Evolutionary conservation across 2,329 filamentous ascomycete genomes (phyloP).

Genomic region (Teratosphaeria nubilosa): DNA sequence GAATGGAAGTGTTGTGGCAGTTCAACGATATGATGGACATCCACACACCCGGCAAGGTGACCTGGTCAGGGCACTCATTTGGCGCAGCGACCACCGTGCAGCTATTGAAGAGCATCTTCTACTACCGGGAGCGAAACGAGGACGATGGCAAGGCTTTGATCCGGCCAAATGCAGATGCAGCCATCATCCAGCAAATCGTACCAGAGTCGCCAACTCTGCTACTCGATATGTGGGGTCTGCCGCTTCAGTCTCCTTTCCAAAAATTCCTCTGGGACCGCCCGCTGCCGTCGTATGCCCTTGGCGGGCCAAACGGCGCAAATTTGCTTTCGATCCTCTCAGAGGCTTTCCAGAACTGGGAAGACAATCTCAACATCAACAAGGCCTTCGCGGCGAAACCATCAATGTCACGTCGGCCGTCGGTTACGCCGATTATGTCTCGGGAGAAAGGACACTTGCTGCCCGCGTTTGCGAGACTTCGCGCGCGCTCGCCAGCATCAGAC

Average conservation of each 20-base stretch:
- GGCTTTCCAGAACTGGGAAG: conserved; percentile 67
- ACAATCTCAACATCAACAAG: conserved; percentile 61
- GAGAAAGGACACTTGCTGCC: conserved; percentile 19
- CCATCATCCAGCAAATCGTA: conserved; percentile 57
- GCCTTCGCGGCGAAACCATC: conserved; percentile 42
- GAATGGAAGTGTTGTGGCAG: conserved; percentile 42
- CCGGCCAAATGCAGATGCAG: conserved; percentile 44
- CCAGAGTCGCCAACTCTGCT: conserved; percentile 56
- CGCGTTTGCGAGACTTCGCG: conserved; percentile 20
- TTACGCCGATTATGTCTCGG: conserved; percentile 16
- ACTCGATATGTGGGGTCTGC: conserved; percentile 73
- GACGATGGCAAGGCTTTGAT: conserved; percentile 51
- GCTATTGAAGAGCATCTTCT: conserved; percentile 69
- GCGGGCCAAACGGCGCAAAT: conserved; percentile 43
- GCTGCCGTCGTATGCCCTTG: conserved; percentile 54
- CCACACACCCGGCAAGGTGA: conserved; percentile 59
- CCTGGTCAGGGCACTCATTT: conserved; percentile 73
- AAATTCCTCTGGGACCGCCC: conserved; percentile 60
- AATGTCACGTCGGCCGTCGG: conserved; percentile 17
- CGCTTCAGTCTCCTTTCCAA: conserved; percentile 54
- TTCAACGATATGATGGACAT: conserved; percentile 57
- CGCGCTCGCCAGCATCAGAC: conserved; percentile 21
- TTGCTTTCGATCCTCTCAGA: conserved; percentile 65
- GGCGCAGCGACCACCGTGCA: conserved; percentile 66
- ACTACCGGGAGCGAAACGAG: conserved; percentile 34